Base-by-base conservation (phyloP, 768 basidiomycete species). In the Termitomyces bulborhizus region DNA sequence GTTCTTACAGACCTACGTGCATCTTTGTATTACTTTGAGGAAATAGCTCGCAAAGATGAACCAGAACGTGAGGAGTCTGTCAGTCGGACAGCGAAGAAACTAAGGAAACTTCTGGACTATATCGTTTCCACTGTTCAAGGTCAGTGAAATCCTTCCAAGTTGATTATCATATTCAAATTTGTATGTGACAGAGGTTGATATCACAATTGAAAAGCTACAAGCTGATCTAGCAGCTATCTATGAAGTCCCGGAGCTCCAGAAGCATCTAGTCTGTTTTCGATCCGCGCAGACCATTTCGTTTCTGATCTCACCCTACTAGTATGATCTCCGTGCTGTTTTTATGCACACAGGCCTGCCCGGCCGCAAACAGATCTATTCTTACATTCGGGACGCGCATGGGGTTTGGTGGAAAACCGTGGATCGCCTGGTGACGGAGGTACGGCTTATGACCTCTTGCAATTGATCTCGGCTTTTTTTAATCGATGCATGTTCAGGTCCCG, bases 341-440 rank as follows among this genome's bases (percentile, higher is more conserved):
- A 74, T 90, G 45, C 87, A 91, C 60, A 88, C 87, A 11, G 90
- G 90, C 4, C 69, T 90, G 32, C 85, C 83, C 41, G 90, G 90
- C 8, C 75, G 91, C 45, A 88, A 80, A 54, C 86, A 90, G 61
- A 71, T 89, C 8, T 90, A 90, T 65, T 86, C 87, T 6, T 93
- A 91, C 59, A 82, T 90, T 12, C 80, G 84, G 56, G 79, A 84
- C 54, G 67, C 66, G 29, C 76, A 81, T 43, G 84, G 78, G 5
- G 69, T 66, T 3, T 93, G 90, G 90, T 93, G 88, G 88, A 92
- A 88, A 70, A 86, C 83, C 2, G 75, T 86, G 7, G 91, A 91
- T 61, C 79, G 80, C 55, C 70, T 73, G 11, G 85, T 90, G 3
- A 82, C 80, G 1, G 81, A 88, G 77, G 90, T 83, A 57, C 6